Percentiles rank a stretch among this genome's conserved stretches.
These are phyloP conservation scores for Cryptococcus hybrid DNA, from an alignment of 1,284 basidiomycete species.

Conservation along the genomic window DNA sequence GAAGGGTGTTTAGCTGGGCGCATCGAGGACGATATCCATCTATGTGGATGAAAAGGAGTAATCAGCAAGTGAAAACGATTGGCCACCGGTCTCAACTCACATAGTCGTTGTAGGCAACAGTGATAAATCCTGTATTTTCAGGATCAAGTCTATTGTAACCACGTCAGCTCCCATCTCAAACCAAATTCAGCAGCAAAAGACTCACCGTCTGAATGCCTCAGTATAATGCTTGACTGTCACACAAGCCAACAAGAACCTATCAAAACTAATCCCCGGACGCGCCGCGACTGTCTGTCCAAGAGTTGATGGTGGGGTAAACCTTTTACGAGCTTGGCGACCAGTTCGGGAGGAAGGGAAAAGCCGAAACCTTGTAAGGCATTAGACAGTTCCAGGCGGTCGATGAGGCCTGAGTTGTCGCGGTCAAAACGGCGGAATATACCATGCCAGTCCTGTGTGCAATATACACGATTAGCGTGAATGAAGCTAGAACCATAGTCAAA, in stretches of 20 bases:
- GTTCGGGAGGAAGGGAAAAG: slow-evolving; percentile 43
- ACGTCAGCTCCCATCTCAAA: not conserved
- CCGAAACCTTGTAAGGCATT: slow-evolving; percentile 46
- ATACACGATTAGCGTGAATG: not conserved
- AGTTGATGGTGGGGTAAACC: slow-evolving; percentile 42
- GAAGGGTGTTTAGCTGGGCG: slow-evolving; percentile 22
- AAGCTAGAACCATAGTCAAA: not conserved
- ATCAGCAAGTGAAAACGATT: not conserved
- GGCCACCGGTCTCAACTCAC: slow-evolving; percentile 25
- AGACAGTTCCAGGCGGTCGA: slow-evolving; percentile 47
- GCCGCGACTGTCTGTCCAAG: slow-evolving; percentile 15
- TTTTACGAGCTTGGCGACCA: slow-evolving; percentile 47
- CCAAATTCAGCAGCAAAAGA: not conserved
- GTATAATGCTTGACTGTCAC: slow-evolving; percentile 50
- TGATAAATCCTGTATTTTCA: slow-evolving; percentile 37
- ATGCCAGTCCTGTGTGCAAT: slow-evolving; percentile 44
- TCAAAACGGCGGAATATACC: slow-evolving; percentile 49
- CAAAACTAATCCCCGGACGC: slow-evolving; percentile 42
- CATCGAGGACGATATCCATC: slow-evolving; percentile 46
- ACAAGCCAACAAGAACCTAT: slow-evolving; percentile 50
- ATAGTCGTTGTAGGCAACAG: slow-evolving; percentile 47
- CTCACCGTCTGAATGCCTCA: slow-evolving; percentile 42
- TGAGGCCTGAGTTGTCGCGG: slow-evolving; percentile 45
- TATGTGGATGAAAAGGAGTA: slow-evolving; percentile 7
- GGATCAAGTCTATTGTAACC: slow-evolving; percentile 27